Conservation (phyloP, 495 filamentous ascomycete genomes). For the Hypoxylon intermedium region DNA sequence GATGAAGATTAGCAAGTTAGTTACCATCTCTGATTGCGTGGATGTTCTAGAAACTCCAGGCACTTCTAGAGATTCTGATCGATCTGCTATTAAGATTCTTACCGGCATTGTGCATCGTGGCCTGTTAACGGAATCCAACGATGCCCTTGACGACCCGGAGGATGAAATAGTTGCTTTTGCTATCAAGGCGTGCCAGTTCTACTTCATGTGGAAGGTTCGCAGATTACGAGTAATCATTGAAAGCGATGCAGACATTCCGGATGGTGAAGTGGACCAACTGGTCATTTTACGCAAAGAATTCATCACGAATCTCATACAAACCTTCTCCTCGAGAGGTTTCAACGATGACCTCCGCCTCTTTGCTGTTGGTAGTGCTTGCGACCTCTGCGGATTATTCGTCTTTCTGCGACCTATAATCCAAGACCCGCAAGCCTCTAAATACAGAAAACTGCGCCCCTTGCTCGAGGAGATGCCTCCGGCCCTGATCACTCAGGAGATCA, state of each 20-base stretch:
- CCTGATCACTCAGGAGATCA: slow-evolving; percentile 65
- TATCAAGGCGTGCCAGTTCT: slow-evolving; percentile 77
- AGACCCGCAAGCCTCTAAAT: slow-evolving; percentile 42
- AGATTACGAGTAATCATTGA: slow-evolving; percentile 51
- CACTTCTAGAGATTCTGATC: slow-evolving; percentile 54
- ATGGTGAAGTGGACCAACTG: slow-evolving; percentile 62
- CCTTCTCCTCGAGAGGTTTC: slow-evolving; percentile 67
- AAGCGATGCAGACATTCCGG: slow-evolving; percentile 51
- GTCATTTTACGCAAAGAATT: slow-evolving; percentile 64
- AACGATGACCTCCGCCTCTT: slow-evolving; percentile 78
- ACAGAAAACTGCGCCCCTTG: slow-evolving; percentile 65
- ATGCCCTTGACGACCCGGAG: slow-evolving; percentile 71
- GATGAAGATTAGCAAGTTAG: slow-evolving; percentile 82
- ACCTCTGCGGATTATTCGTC: slow-evolving; percentile 80
- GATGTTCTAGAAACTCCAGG: slow-evolving; percentile 71
- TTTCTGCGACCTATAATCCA: slow-evolving; percentile 63
- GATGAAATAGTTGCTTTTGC: slow-evolving; percentile 76
- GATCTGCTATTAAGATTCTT: slow-evolving; percentile 69
- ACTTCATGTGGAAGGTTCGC: slow-evolving; percentile 93
- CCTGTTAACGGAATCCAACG: slow-evolving; percentile 64
- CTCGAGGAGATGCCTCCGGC: slow-evolving; percentile 66
- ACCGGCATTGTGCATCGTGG: slow-evolving; percentile 73
- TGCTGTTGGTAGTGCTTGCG: slow-evolving; percentile 77
- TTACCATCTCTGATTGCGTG: slow-evolving; percentile 78
- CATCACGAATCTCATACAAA: slow-evolving; percentile 65